Evolutionary conservation across 495 filamentous ascomycete genomes (phyloP), one percentile per base, ranked within the genome.

Genomic region (Oleoguttula mirabilis): DNA sequence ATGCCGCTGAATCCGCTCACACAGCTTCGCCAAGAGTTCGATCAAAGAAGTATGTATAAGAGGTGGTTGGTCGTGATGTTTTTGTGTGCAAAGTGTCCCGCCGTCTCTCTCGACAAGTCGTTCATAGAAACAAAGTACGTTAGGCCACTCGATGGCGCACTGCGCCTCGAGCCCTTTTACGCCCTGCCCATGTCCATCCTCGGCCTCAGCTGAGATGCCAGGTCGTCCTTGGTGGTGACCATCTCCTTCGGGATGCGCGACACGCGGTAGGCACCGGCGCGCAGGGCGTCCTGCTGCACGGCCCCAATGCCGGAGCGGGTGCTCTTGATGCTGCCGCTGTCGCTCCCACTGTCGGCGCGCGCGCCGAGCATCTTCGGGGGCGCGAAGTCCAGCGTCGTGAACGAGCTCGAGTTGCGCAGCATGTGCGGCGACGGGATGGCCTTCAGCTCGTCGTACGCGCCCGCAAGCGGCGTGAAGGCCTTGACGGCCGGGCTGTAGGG

Each of bases 341-440:
- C 90, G 54, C 86, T 94, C 34, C 58, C 69, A 40, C 62, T 65
- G 32, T 38, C 28, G 36, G 86, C 84, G 36, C 62, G 63, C 50
- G 80, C 80, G 60, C 72, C 81, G 63, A 94, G 80, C 39, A 80
- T 77, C 10, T 7, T 21, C 30, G 86, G 88, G 20, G 88, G 88
- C n/a, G 88, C 87, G 60, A 98, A 98, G 64, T 96, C 92, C 21
- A 98, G 73, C 10, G 66, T 79, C 2, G 88, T 94, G 58, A 84
- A 98, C 3, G 86, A 84, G 50, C 79, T 74, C 3, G 88, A 94
- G 58, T 90, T 94, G 51, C 85, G 79, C 39, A 98, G 75, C 34
- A 77, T 61, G 63, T 95, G 83, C 15, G 85, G 47, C 10, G 47
- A 49, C 28, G 92, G 90, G 45, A 98, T 77, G 10, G 69, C 68